Percentiles rank a stretch among this genome's conserved stretches.
phyloP scores from a whole-genome alignment of 352 stramenopile genomes.

The Phytophthora podocarpi region DNA sequence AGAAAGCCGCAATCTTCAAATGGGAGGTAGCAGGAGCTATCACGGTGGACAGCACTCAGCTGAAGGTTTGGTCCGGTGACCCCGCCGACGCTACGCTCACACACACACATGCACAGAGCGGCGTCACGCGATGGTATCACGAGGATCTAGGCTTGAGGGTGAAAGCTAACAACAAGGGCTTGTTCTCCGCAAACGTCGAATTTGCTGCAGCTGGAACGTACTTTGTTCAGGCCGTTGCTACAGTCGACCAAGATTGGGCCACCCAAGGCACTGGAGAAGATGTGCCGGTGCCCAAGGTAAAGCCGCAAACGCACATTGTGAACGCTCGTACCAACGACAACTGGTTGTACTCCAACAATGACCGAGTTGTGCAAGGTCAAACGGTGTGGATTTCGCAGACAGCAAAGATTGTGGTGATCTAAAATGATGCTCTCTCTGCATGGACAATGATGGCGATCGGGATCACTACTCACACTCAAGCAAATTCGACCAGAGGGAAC shows the following conservation, averaged over 20 bases:
- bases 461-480: too few species aligned
- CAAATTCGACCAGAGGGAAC: too few species aligned
- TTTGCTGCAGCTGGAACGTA: constrained; percentile 53
- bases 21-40: constrained; percentile 69
- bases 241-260: constrained; percentile 70
- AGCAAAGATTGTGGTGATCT: constrained; percentile 28
- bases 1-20: constrained; percentile 30
- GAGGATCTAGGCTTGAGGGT: constrained; percentile 41
- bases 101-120: constrained; percentile 39
- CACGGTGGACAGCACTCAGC: constrained; percentile 61
- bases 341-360: constrained; percentile 63
- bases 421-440: too few species aligned
- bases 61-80: constrained; percentile 45
- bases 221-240: constrained; percentile 63
- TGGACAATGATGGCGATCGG: too few species aligned
- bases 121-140: constrained; percentile 72
- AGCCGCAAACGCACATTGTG: constrained; percentile 73
- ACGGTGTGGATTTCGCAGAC: constrained; percentile 55
- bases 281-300: constrained; percentile 46
- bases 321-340: constrained; percentile 69
- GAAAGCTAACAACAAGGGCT: constrained; percentile 58
- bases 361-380: constrained; percentile 52
- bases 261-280: constrained; percentile 45
- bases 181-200: constrained; percentile 46
- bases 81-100: constrained; percentile 40